Evolutionary conservation across 225 moss, liverwort and hornwort genomes (phyloP).

Genomic region (Pseudisothecium myosuroides): DNA sequence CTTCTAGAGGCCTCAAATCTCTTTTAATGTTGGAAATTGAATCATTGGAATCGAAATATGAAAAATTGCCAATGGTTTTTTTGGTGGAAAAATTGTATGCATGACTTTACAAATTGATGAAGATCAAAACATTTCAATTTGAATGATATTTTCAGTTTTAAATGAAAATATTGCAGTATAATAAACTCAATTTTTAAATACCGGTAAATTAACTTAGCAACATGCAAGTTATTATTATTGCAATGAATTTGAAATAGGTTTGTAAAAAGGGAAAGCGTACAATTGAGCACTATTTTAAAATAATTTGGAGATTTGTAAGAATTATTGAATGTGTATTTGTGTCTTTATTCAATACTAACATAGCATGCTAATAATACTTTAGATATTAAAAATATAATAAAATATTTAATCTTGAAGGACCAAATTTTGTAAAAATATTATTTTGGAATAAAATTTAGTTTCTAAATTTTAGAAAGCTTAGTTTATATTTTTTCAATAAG

Average conservation of each 20-base stretch:
- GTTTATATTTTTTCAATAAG: background rate
- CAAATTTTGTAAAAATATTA: accelerated
- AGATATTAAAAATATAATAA: background rate
- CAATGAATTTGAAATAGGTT: background rate
- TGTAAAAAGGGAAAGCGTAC: accelerated
- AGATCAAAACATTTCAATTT: background rate
- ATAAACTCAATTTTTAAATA: too few species aligned
- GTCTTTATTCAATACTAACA: background rate
- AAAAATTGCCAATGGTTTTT: too few species aligned
- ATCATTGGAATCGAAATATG: background rate
- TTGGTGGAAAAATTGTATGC: background rate
- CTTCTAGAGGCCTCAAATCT: too few species aligned
- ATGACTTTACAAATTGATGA: background rate
- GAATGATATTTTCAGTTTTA: too few species aligned
- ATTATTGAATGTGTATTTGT: background rate
- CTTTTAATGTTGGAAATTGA: background rate
- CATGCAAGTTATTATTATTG: too few species aligned
- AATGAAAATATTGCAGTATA: too few species aligned
- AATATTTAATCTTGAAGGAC: accelerated
- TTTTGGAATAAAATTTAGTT: background rate
- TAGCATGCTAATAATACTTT: accelerated
- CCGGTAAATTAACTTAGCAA: too few species aligned
- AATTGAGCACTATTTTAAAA: accelerated
- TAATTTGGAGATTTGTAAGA: background rate
- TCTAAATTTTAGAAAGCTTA: background rate